A percentile compares a stretch with the other conserved stretches of the same genome.
Evolutionary conservation across 306 rosid species (phyloP).

Genomic region (Pueraria montana): DNA sequence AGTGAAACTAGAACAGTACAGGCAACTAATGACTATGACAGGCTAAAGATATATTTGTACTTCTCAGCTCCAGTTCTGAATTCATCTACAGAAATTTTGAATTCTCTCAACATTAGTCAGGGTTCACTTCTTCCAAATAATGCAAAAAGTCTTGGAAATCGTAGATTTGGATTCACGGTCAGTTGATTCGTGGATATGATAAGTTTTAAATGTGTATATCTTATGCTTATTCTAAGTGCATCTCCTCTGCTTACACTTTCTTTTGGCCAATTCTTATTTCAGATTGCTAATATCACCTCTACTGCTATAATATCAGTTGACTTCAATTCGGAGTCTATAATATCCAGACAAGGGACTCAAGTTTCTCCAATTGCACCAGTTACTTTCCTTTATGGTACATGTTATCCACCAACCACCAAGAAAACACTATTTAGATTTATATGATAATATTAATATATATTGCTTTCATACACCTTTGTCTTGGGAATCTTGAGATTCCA

Average conservation of each 20-base stretch:
- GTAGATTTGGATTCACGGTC: slow-evolving; percentile 87
- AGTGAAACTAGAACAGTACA: slow-evolving; percentile 79
- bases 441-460: slow-evolving; percentile 7
- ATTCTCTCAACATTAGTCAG: slow-evolving; percentile 64
- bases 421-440: slow-evolving; percentile 19
- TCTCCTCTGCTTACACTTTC: slow-evolving; percentile 44
- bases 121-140: slow-evolving; percentile 68
- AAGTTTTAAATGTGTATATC: slow-evolving; percentile 9
- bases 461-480: background rate
- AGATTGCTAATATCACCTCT: slow-evolving; percentile 71
- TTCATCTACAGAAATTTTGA: slow-evolving; percentile 75
- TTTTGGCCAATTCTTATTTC: slow-evolving; percentile 47
- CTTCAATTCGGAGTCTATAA: slow-evolving; percentile 66
- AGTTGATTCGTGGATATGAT: slow-evolving; percentile 50
- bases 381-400: slow-evolving; percentile 83
- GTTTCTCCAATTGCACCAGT: slow-evolving; percentile 78
- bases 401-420: slow-evolving; percentile 28
- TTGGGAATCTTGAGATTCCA: slow-evolving; percentile 15
- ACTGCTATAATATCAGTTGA: slow-evolving; percentile 69
- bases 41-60: slow-evolving; percentile 74
- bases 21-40: slow-evolving; percentile 73
- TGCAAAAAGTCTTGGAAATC: slow-evolving; percentile 60
- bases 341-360: slow-evolving; percentile 82
- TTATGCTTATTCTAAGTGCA: slow-evolving; percentile 33
- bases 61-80: slow-evolving; percentile 82